Conservation (phyloP, 2,329 filamentous ascomycete genomes). For the Cryphonectria japonica region DNA sequence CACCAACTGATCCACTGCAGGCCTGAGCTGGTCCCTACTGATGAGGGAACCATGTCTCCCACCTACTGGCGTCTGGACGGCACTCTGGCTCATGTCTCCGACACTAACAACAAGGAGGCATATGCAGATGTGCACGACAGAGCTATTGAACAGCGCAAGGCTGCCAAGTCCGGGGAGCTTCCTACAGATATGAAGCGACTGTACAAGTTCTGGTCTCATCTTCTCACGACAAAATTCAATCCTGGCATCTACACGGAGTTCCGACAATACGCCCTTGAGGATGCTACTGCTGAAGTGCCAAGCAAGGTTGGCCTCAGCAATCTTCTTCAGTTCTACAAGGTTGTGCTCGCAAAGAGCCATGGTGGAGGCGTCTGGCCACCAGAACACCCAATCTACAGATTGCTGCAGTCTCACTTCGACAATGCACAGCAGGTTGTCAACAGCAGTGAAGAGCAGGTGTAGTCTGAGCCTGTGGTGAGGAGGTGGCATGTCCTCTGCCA, state of each 20-base stretch:
- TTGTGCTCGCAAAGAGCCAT: slow-evolving; percentile 33
- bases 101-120: slow-evolving; percentile 29
- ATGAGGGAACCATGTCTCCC: slow-evolving; percentile 21
- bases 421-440: slow-evolving; percentile 29
- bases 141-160: slow-evolving; percentile 44
- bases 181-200: slow-evolving; percentile 66
- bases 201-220: slow-evolving; percentile 77
- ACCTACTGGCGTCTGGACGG: slow-evolving; percentile 24
- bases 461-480: slow-evolving; percentile 8
- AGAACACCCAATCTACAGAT: slow-evolving; percentile 29
- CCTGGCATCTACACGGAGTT: slow-evolving; percentile 77
- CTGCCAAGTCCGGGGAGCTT: slow-evolving; percentile 40
- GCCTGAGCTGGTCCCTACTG: slow-evolving; percentile 23
- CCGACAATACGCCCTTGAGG: slow-evolving; percentile 66
- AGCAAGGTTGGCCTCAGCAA: slow-evolving; percentile 61
- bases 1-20: slow-evolving; percentile 22
- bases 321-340: slow-evolving; percentile 67
- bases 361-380: slow-evolving; percentile 33
- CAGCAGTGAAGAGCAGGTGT: slow-evolving; percentile 27
- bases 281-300: slow-evolving; percentile 53
- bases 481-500: slow-evolving; percentile 9
- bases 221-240: slow-evolving; percentile 75
- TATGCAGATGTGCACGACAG: slow-evolving; percentile 44
- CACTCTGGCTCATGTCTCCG: slow-evolving; percentile 22
- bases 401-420: slow-evolving; percentile 19